These are phyloP conservation scores for Cucurbita maxima DNA, from an alignment of 306 rosid genomes.

Conservation along the genomic window DNA sequence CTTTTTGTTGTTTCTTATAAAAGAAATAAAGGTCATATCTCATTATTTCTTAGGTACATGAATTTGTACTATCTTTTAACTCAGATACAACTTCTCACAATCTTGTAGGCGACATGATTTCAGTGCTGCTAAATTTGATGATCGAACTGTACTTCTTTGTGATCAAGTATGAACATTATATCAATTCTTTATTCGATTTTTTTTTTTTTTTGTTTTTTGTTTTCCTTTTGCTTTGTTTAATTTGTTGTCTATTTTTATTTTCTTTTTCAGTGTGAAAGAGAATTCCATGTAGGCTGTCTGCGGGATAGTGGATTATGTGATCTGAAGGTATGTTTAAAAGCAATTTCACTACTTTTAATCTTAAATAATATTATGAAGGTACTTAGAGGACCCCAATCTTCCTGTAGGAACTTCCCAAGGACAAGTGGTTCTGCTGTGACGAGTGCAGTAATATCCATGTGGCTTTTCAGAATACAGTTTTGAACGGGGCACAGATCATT, in stretches of 20 bases:
- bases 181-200: not conserved
- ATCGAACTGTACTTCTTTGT: conserved; percentile 82
- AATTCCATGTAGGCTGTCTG: conserved; percentile 94
- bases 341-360: conserved; percentile 3
- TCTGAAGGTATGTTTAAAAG: conserved; percentile 46
- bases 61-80: not conserved
- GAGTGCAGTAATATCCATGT: conserved; percentile 68
- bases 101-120: conserved; percentile 66
- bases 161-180: conserved; percentile 60
- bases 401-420: conserved; percentile 83
- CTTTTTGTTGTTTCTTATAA: not conserved
- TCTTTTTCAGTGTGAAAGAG: conserved; percentile 83
- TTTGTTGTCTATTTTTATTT: not conserved
- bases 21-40: not conserved
- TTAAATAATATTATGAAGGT: conserved; percentile 6
- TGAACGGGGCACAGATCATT: conserved; percentile 48
- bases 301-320: conserved; percentile 66
- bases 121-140: conserved; percentile 80
- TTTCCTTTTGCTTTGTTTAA: not conserved
- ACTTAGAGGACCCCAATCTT: conserved; percentile 7
- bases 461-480: conserved; percentile 52
- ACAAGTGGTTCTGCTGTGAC: conserved; percentile 94
- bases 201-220: not conserved
- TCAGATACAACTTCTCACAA: not conserved
- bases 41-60: not conserved